Conservation (phyloP, 2,329 filamentous ascomycete genomes). For the Calonectria henricotiae region DNA sequence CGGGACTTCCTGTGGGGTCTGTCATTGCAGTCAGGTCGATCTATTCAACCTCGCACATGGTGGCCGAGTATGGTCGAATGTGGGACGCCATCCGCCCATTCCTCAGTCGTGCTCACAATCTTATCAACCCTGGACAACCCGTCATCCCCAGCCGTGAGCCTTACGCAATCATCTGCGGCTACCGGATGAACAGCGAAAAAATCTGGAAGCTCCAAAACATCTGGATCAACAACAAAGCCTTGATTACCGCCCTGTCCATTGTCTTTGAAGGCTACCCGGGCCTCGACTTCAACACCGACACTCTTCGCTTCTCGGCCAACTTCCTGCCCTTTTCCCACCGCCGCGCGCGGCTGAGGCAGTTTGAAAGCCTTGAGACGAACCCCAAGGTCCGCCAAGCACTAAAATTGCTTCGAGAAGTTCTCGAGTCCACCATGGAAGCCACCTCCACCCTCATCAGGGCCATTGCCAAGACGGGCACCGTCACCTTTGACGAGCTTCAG, state of each 20-base stretch:
- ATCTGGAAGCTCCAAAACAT: constrained; percentile 14
- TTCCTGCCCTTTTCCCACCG: constrained; percentile 28
- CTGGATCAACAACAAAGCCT: constrained; percentile 23
- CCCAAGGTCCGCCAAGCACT: not conserved
- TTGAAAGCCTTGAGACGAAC: not conserved
- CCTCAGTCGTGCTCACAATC: not conserved
- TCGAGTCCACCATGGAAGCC: not conserved
- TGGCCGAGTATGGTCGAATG: not conserved
- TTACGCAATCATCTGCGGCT: constrained; percentile 18
- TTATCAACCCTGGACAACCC: not conserved
- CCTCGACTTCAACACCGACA: not conserved
- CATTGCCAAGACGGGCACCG: not conserved
- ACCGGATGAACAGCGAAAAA: not conserved
- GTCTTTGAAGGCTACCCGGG: constrained; percentile 10
- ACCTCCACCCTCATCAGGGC: not conserved
- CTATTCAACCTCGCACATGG: not conserved
- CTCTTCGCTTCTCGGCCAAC: not conserved
- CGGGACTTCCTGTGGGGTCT: not conserved
- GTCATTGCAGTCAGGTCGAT: not conserved
- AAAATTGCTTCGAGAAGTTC: not conserved
- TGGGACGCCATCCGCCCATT: not conserved
- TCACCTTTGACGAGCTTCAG: not conserved
- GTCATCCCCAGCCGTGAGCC: not conserved
- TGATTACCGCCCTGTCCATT: not conserved
- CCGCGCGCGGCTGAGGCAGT: not conserved